Conservation (phyloP, 2,329 filamentous ascomycete species). For the Aspergillus unguis region DNA sequence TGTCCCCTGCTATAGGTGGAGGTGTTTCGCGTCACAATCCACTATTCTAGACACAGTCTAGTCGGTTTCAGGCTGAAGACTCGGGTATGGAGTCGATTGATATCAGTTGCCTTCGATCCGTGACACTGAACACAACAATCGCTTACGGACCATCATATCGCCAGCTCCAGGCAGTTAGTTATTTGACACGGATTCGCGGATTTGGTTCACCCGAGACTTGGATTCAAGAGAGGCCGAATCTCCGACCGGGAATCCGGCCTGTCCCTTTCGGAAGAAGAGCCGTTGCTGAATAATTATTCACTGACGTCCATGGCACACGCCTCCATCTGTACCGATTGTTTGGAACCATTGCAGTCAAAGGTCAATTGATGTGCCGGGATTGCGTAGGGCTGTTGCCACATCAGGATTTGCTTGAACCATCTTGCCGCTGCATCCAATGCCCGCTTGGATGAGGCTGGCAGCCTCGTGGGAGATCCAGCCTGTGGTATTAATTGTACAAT, state of each 20-base stretch:
- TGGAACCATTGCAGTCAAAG: not conserved
- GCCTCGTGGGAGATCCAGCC: constrained; percentile 4
- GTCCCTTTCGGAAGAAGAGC: not conserved
- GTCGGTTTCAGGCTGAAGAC: constrained; percentile 7
- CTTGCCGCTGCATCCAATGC: not conserved
- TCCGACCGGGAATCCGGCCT: not conserved
- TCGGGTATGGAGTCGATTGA: not conserved
- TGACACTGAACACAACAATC: not conserved
- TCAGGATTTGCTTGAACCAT: not conserved
- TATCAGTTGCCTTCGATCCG: not conserved
- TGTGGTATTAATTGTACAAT: constrained; percentile 1
- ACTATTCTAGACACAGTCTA: not conserved
- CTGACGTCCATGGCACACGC: constrained; percentile 2
- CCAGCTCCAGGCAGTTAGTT: no score
- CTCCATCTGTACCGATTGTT: not conserved
- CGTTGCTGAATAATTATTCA: constrained; percentile 6
- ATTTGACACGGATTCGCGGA: no score
- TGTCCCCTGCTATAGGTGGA: constrained; percentile 13
- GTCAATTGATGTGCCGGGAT: not conserved
- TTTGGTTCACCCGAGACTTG: not conserved
- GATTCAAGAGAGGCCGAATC: not conserved
- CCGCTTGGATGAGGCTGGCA: constrained; percentile 3
- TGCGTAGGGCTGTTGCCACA: constrained; percentile 1
- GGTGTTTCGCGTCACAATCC: constrained; percentile 8
- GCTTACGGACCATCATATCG: not conserved